Conservation (phyloP, 768 basidiomycete genomes). For the Lentinula aciculospora region DNA sequence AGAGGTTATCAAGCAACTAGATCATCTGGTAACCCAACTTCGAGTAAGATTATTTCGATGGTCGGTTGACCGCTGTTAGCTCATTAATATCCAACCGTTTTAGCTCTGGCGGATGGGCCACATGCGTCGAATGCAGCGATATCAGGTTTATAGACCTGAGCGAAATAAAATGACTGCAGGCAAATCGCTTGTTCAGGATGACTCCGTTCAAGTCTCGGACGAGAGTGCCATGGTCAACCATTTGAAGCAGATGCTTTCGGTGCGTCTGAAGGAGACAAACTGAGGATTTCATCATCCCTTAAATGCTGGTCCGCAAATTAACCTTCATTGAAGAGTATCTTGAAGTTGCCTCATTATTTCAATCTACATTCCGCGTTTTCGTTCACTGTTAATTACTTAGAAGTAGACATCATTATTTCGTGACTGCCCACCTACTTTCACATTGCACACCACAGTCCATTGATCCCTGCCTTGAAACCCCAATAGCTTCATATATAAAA, state of each 20-base stretch:
- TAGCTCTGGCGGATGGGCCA: conserved; percentile 7
- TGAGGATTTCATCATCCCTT: conserved; percentile 9
- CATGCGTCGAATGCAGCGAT: conserved; percentile 7
- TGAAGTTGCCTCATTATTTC: too few species aligned
- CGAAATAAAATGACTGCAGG: conserved; percentile 7
- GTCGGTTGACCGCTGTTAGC: neutral
- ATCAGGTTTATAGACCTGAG: conserved; percentile 1
- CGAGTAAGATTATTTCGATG: neutral
- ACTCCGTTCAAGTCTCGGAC: neutral
- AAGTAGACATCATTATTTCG: too few species aligned
- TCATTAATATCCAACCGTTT: neutral
- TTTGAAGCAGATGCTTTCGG: conserved; percentile 3
- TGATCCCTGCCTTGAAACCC: too few species aligned
- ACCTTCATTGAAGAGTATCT: too few species aligned
- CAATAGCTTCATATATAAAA: too few species aligned
- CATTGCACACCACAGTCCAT: too few species aligned
- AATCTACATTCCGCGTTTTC: too few species aligned
- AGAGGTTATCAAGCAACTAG: neutral
- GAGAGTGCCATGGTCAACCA: conserved; percentile 1
- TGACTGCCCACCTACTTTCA: too few species aligned
- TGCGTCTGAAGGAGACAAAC: conserved; percentile 13
- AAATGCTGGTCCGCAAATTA: neutral
- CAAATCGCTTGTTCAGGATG: conserved; percentile 3
- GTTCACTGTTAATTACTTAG: too few species aligned
- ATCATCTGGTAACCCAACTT: conserved; percentile 6